A percentile compares a stretch with the other conserved stretches of the same genome.
Conservation (phyloP, 208 protist genomes). For the Novymonas esmeraldas region DNA sequence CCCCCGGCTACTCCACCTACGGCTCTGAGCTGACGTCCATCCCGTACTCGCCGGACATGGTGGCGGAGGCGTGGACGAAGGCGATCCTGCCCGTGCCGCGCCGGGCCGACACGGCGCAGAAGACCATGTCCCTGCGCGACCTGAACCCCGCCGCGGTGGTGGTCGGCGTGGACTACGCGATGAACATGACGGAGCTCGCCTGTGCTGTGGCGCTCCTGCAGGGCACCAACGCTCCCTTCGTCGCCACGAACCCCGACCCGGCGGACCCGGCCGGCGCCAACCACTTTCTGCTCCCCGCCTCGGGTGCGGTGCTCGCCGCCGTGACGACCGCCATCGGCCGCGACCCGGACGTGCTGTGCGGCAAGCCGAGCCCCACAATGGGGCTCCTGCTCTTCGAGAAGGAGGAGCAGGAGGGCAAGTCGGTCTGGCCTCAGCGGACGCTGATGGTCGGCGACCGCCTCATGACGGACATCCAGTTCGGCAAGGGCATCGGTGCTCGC, state of each 20-base stretch:
- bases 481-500: constrained; percentile 43
- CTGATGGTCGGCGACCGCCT: constrained; percentile 77
- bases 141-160: constrained; percentile 60
- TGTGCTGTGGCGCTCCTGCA: constrained; percentile 48
- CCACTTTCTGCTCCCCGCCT: constrained; percentile 40
- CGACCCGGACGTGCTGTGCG: constrained; percentile 54
- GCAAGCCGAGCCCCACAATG: constrained; percentile 57
- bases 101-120: background rate
- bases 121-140: constrained; percentile 43
- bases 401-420: constrained; percentile 24
- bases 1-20: constrained; percentile 63
- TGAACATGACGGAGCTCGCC: constrained; percentile 65
- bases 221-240: constrained; percentile 29
- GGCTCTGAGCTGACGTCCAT: constrained; percentile 50
- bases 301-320: constrained; percentile 44
- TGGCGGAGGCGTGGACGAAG: constrained; percentile 37
- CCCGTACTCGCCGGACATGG: constrained; percentile 29
- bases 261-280: constrained; percentile 47
- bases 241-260: constrained; percentile 72
- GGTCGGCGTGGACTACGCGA: constrained; percentile 56
- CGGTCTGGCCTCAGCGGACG: constrained; percentile 33
- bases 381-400: constrained; percentile 48
- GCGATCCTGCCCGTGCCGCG: constrained; percentile 41
- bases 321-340: constrained; percentile 38
- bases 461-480: constrained; percentile 69